phyloP scores from a whole-genome alignment of 2,329 filamentous ascomycete species.

The Botryotinia narcissicola region DNA sequence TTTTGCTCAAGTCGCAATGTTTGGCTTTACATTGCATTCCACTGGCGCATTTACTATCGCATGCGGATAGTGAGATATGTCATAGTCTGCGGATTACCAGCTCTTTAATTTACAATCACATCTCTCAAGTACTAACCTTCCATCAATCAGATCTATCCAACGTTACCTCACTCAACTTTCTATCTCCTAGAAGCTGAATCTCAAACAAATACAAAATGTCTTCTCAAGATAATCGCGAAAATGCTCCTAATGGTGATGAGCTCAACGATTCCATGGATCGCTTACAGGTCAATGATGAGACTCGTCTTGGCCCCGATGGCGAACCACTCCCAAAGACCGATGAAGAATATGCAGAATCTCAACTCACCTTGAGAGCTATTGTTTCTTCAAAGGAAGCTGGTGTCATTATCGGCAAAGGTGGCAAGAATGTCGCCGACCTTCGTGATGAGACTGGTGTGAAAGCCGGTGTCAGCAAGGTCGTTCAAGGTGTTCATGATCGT shows the following conservation, averaged over 20 bases:
- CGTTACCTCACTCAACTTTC: conserved; percentile 2
- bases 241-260: conserved; percentile 44
- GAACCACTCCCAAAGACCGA: conserved; percentile 86
- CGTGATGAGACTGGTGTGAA: conserved; percentile 97
- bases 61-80: conserved; percentile 2
- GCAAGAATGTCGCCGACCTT: conserved; percentile 96
- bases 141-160: conserved; percentile 9
- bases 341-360: conserved; percentile 90
- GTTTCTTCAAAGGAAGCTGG: conserved; percentile 98
- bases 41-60: conserved; percentile 19
- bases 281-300: conserved; percentile 62
- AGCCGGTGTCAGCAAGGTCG: conserved; percentile 97
- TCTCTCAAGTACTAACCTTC: not conserved
- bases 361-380: conserved; percentile 92
- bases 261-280: conserved; percentile 62
- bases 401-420: conserved; percentile 97
- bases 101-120: not conserved
- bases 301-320: conserved; percentile 67
- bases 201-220: conserved; percentile 33
- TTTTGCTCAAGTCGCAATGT: conserved; percentile 3
- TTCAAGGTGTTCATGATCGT: conserved; percentile 94
- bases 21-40: not conserved
- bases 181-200: not conserved
- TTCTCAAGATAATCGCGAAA: conserved; percentile 36
- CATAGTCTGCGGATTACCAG: conserved; percentile 9